Percentiles rank a stretch among this genome's conserved stretches.
phyloP scores from a whole-genome alignment of 805 yeast genomes.

The Suhomyces emberorum region DNA sequence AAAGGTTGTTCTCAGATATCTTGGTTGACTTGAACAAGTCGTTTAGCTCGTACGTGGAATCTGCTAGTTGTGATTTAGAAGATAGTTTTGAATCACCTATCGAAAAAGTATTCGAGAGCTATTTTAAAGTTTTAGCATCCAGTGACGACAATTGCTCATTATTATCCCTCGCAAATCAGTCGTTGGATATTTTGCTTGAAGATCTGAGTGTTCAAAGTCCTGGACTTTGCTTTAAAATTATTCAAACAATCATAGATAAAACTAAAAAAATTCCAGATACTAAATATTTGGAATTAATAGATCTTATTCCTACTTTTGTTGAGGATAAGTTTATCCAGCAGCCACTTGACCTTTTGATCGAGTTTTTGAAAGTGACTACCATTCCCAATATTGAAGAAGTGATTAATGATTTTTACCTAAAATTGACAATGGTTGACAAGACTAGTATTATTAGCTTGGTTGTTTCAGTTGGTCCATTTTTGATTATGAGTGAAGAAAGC shows the following conservation, averaged over 20 bases:
- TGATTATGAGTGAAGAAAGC: constrained; percentile 10
- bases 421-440: constrained; percentile 20
- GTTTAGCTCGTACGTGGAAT: not conserved
- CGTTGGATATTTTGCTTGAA: constrained; percentile 3
- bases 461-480: constrained; percentile 1
- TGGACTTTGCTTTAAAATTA: constrained; percentile 4
- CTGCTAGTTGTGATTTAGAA: not conserved
- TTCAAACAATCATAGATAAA: constrained; percentile 6
- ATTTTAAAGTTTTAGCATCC: constrained; percentile 4
- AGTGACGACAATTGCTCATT: not conserved
- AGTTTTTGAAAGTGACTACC: constrained; percentile 4
- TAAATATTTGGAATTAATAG: constrained; percentile 3
- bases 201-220: constrained; percentile 8
- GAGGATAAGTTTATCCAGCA: constrained; percentile 23
- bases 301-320: constrained; percentile 20
- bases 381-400: constrained; percentile 24
- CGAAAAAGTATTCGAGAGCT: constrained; percentile 9
- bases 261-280: not conserved
- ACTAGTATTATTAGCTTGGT: constrained; percentile 8
- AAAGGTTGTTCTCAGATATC: not conserved
- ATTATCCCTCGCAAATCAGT: not conserved
- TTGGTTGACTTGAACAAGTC: not conserved
- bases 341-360: constrained; percentile 16
- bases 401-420: constrained; percentile 33
- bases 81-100: constrained; percentile 10